Evolutionary conservation across 129 eudicot genomes (phyloP).

Genomic region (Pulicaria dysenterica): DNA sequence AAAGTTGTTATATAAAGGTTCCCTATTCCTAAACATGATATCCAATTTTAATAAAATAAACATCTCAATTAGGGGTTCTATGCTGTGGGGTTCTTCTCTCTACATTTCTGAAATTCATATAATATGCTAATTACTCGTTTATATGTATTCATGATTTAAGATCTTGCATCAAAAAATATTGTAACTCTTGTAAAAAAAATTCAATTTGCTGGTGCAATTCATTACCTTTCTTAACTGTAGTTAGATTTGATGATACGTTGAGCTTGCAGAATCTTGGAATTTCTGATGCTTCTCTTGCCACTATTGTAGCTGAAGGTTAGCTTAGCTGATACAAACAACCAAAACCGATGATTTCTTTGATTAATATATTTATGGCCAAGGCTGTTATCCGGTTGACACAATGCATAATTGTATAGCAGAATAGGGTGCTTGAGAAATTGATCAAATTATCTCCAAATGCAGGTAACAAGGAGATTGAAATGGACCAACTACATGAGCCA

Average conservation of each 20-base stretch:
- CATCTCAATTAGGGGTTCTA: no score
- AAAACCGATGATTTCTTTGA: constrained; percentile 2
- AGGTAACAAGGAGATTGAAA: constrained; percentile 41
- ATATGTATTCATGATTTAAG: not conserved
- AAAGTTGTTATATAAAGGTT: not conserved
- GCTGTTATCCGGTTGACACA: not conserved
- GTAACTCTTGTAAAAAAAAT: not conserved
- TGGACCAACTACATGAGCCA: constrained; percentile 38
- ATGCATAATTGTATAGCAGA: not conserved
- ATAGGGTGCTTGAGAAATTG: not conserved
- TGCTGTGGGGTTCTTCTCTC: no score
- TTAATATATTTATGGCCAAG: constrained; percentile 2
- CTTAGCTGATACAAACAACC: constrained; percentile 38
- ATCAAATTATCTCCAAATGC: constrained; percentile 25
- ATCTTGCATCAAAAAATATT: constrained; percentile 4
- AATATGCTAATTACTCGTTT: not conserved
- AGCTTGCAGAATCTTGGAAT: constrained; percentile 79
- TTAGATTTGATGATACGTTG: constrained; percentile 71
- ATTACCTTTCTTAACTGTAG: constrained; percentile 43
- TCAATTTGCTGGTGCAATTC: not conserved
- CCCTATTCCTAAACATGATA: not conserved
- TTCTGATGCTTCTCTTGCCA: constrained; percentile 81
- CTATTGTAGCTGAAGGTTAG: constrained; percentile 81
- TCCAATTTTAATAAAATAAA: no score
- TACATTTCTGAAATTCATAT: no score